Conservation (phyloP, 2,329 filamentous ascomycete species). For the Torrubiella hemipterigena region DNA sequence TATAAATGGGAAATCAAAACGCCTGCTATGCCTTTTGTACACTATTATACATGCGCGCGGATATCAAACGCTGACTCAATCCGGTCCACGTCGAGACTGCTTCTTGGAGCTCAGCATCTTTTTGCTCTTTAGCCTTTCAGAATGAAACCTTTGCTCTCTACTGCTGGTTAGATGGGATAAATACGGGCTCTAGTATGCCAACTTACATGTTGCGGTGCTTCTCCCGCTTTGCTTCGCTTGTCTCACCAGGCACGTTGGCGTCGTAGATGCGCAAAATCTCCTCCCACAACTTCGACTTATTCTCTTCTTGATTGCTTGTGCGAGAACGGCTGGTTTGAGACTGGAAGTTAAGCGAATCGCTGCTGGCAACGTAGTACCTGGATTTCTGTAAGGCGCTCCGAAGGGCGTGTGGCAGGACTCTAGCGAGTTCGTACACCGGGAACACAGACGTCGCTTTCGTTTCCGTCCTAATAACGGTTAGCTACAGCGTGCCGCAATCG, state of each 20-base stretch:
- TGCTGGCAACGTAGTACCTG: conserved; percentile 39
- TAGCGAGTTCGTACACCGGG: conserved; percentile 32
- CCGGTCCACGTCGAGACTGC: conserved; percentile 26
- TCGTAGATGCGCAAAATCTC: conserved; percentile 37
- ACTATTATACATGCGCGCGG: too few relatives aligned
- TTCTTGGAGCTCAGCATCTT: conserved; percentile 40
- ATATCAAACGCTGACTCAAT: too few relatives aligned
- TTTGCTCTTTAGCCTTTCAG: conserved; percentile 32
- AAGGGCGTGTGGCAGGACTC: conserved; percentile 33
- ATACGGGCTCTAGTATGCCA: conserved; percentile 1
- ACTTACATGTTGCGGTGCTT: conserved; percentile 36
- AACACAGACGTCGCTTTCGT: conserved; percentile 45
- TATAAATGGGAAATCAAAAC: too few relatives aligned
- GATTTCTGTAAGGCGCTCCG: conserved; percentile 35
- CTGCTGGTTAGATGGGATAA: conserved; percentile 6
- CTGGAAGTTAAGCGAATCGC: conserved; percentile 41
- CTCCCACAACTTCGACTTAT: conserved; percentile 33
- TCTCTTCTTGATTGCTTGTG: conserved; percentile 39
- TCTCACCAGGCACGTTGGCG: conserved; percentile 32
- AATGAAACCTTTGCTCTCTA: conserved; percentile 35
- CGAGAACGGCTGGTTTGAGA: conserved; percentile 42
- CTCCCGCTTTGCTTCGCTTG: conserved; percentile 31
- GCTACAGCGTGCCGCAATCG: conserved; percentile 39
- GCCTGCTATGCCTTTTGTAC: too few relatives aligned
- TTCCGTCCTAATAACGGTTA: conserved; percentile 35